phyloP scores from a whole-genome alignment of 2,329 filamentous ascomycete genomes.

The Myriangium duriaei region DNA sequence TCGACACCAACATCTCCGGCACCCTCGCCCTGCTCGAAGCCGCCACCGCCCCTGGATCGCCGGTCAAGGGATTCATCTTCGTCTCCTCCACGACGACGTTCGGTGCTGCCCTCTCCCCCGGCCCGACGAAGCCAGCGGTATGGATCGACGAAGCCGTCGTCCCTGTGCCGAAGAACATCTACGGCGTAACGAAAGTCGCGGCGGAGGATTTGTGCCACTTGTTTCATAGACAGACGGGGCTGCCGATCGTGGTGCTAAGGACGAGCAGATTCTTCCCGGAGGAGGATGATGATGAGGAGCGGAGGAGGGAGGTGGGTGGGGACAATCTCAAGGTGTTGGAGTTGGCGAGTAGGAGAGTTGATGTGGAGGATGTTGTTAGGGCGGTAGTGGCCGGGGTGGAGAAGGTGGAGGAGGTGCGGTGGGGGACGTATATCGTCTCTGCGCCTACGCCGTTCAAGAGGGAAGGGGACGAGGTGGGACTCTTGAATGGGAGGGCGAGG shows the following conservation, averaged over 20 bases:
- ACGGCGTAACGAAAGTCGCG: conserved; percentile 35
- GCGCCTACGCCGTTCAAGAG: background rate
- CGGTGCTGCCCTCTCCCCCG: conserved; percentile 13
- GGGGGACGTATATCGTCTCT: background rate
- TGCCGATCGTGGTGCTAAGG: conserved; percentile 35
- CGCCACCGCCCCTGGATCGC: conserved; percentile 4
- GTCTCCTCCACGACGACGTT: conserved; percentile 15
- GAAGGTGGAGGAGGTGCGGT: background rate
- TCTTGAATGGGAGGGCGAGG: background rate
- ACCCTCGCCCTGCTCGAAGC: conserved; percentile 14
- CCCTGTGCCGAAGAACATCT: conserved; percentile 16
- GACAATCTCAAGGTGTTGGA: background rate
- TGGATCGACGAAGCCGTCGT: conserved; percentile 14
- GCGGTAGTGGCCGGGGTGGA: background rate
- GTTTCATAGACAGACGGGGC: conserved; percentile 25
- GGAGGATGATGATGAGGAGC: background rate
- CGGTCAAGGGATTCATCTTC: conserved; percentile 14
- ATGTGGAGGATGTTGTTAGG: background rate
- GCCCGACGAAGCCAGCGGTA: conserved; percentile 14
- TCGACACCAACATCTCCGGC: conserved; percentile 15
- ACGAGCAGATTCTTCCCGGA: conserved; percentile 32
- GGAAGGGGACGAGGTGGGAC: background rate
- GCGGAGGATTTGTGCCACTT: conserved; percentile 38
- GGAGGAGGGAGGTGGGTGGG: background rate
- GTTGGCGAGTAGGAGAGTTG: background rate